These are phyloP conservation scores for Clausena lansium DNA, from an alignment of 345 rosid species.

Conservation along the genomic window DNA sequence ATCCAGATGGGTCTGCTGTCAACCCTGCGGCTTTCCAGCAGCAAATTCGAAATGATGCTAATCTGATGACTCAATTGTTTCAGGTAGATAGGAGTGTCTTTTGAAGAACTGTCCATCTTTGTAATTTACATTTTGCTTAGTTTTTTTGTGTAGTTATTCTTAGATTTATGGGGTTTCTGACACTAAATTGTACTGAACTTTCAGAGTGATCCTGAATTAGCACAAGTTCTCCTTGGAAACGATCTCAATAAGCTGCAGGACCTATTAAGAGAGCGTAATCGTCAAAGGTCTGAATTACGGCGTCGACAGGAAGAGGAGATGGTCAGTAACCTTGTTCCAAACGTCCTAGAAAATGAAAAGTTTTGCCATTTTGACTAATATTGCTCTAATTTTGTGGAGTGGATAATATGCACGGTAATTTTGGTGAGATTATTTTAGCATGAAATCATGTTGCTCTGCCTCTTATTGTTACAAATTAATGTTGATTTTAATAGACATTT, in stretches of 20 bases:
- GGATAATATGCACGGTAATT: too few species aligned
- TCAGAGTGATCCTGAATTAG: constrained; percentile 89
- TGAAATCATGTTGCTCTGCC: too few species aligned
- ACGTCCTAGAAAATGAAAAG: not conserved
- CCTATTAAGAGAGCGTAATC: constrained; percentile 62
- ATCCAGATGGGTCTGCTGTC: constrained; percentile 92
- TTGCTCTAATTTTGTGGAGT: not conserved
- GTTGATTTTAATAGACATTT: not conserved
- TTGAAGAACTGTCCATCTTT: not conserved
- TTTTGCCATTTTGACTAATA: not conserved
- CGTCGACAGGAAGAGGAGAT: constrained; percentile 78
- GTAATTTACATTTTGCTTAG: not conserved
- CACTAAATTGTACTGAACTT: constrained; percentile 7
- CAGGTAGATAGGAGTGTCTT: constrained; percentile 49
- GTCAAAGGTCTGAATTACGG: constrained; percentile 61
- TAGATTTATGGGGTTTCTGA: not conserved
- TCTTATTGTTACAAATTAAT: too few species aligned
- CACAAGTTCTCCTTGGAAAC: constrained; percentile 78
- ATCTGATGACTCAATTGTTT: constrained; percentile 74
- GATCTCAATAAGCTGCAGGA: constrained; percentile 83
- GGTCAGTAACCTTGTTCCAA: constrained; percentile 45
- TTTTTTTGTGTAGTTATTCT: not conserved
- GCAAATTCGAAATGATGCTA: constrained; percentile 66
- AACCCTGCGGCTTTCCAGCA: constrained; percentile 92
- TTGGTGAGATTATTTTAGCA: too few species aligned